Percentiles rank a stretch among this genome's conserved stretches.
Evolutionary conservation across 129 eudicot genomes (phyloP).

Genomic region (Sambucus nigra): DNA sequence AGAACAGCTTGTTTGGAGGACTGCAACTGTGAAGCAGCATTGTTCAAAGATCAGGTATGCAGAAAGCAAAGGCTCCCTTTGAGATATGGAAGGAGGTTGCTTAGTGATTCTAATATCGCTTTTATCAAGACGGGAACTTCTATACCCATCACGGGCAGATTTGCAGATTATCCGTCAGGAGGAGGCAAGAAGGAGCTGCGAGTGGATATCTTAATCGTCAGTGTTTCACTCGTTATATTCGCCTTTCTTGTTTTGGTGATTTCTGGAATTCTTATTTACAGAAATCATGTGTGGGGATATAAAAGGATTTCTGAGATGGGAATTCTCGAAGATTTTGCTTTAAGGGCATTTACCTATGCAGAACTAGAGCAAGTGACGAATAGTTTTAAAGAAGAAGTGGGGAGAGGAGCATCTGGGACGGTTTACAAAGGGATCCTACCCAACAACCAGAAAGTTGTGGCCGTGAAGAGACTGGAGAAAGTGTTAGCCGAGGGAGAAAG

Average conservation of each 20-base stretch:
- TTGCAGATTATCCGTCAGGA: not conserved
- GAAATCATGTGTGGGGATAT: not conserved
- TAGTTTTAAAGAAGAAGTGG: slow-evolving; percentile 28
- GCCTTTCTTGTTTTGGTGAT: slow-evolving; percentile 3
- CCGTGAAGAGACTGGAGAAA: slow-evolving; percentile 26
- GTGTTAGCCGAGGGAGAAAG: slow-evolving; percentile 20
- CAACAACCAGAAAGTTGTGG: slow-evolving; percentile 18
- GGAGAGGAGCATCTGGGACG: slow-evolving; percentile 33
- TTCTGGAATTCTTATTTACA: slow-evolving; percentile 1
- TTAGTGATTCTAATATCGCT: not conserved
- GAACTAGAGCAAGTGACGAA: slow-evolving; percentile 21
- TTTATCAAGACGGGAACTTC: slow-evolving; percentile 5
- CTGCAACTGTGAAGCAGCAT: slow-evolving; percentile 30
- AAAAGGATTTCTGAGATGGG: not conserved
- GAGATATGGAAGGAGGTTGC: slow-evolving; percentile 10
- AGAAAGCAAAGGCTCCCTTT: slow-evolving; percentile 26
- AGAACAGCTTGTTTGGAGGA: slow-evolving; percentile 23
- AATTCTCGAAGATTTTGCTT: slow-evolving; percentile 2
- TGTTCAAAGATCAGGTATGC: slow-evolving; percentile 14
- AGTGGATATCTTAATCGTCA: slow-evolving; percentile 9
- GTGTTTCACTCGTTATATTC: slow-evolving; percentile 2
- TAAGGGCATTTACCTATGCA: slow-evolving; percentile 19
- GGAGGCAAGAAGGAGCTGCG: not conserved
- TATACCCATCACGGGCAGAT: not conserved
- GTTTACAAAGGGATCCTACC: slow-evolving; percentile 30